Base-by-base conservation (phyloP, 1,284 basidiomycete genomes). In the Gomphus sp. region DNA sequence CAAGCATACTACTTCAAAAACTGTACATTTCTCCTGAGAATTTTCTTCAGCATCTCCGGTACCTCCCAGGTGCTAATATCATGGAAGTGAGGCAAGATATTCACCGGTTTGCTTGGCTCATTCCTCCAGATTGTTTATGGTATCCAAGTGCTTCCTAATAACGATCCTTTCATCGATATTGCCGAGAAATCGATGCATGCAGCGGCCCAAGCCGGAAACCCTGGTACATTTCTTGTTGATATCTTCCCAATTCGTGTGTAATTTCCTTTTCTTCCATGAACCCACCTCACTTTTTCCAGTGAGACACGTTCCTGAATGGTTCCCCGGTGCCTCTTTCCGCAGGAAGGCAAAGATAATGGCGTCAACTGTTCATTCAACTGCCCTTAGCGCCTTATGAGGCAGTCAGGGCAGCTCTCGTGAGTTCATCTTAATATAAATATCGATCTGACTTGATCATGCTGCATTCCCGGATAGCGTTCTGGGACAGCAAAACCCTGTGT, bases 281-380 rank as follows among this genome's bases (percentile, higher is more conserved):
- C 39, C 6, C 52, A 16, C 14, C 33, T 37, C n/a, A n/a, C 31
- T 34, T 22, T n/a, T 37, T 22, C 4, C 33, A 74, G 73, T 82
- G 52, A 70, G 66, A 48, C 60, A 71, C 48, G 60, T 81, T 7
- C 80, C 80, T 0, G 72, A 74, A 60, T 80, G 79, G 79, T 60
- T 79, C 5, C 80, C 79, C 37, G 79, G 79, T 0, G 68, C 70
- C 18, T 69, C 71, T 0, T 82, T 81, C 67, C 65, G 77, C 61
- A 65, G 66, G 31, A 70, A 70, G 8, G 79, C 76, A 4, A 66
- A 69, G 8, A 60, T n/a, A 64, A 36, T 77, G 69, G 70, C 71
- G 67, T 49, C 62, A 51, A 52, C 64, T 61, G 31, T 66, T 70
- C 18, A 51, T 69, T 3, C 66, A 71, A 50, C 68, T 73, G 70